Conservation (phyloP, 805 yeast species). For the Nakazawaea ambrosiae region DNA sequence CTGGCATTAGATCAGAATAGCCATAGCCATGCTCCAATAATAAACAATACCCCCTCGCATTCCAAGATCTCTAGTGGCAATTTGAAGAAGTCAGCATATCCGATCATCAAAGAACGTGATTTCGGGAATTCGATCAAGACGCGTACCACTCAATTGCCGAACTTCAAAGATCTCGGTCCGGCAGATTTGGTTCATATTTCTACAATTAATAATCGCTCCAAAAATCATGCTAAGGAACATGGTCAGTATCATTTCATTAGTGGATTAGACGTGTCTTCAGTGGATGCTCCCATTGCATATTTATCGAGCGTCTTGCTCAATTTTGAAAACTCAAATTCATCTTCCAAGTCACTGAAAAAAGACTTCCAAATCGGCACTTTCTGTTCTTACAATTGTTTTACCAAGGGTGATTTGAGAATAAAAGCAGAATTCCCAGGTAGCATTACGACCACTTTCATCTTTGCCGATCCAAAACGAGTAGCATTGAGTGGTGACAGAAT, state of each 20-base stretch:
- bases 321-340: constrained; percentile 17
- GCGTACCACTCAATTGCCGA: constrained; percentile 35
- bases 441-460: constrained; percentile 38
- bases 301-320: constrained; percentile 39
- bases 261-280: constrained; percentile 46
- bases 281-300: constrained; percentile 50
- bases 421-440: constrained; percentile 44
- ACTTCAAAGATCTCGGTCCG: constrained; percentile 58
- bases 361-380: constrained; percentile 39
- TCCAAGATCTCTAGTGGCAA: constrained; percentile 8
- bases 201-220: constrained; percentile 32
- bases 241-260: constrained; percentile 49
- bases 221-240: constrained; percentile 29
- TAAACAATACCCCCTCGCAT: constrained; percentile 9
- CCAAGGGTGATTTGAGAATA: constrained; percentile 67
- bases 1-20: no score
- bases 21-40: constrained; percentile 4
- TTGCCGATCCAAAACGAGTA: constrained; percentile 41
- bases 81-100: constrained; percentile 13
- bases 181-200: constrained; percentile 62
- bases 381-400: constrained; percentile 69
- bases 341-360: constrained; percentile 17
- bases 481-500: constrained; percentile 50
- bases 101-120: constrained; percentile 37
- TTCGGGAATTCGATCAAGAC: constrained; percentile 45